Evolutionary conservation across 2,329 filamentous ascomycete species (phyloP).

Genomic region (Stagonosporopsis cucurbitacearum): DNA sequence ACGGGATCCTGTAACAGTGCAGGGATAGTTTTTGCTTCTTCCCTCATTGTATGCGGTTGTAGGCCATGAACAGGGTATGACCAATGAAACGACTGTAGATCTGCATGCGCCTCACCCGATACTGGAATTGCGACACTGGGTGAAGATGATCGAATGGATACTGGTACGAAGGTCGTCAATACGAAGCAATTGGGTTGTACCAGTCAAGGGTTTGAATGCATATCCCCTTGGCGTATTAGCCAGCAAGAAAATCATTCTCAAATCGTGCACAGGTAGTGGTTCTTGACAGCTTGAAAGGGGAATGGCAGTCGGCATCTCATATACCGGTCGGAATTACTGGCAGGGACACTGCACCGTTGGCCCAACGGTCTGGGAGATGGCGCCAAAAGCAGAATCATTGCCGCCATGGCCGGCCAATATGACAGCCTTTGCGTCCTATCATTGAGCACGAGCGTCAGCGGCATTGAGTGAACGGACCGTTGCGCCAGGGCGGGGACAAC

Average conservation of each 20-base stretch:
- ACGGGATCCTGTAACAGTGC: neutral
- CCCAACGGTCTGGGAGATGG: neutral
- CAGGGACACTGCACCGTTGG: neutral
- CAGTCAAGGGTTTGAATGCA: neutral
- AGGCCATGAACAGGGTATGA: neutral
- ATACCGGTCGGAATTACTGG: neutral
- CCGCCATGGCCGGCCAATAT: neutral
- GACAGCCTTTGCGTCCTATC: neutral
- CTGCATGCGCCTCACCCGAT: neutral
- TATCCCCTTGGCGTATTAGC: neutral
- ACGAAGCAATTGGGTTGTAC: neutral
- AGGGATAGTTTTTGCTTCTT: neutral
- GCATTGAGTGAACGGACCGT: neutral
- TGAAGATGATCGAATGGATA: neutral
- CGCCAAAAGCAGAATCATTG: neutral
- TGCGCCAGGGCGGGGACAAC: neutral
- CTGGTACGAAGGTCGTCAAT: neutral
- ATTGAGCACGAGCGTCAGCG: neutral
- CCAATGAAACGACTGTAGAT: neutral
- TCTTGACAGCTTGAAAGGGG: neutral
- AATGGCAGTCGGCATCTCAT: too few relatives aligned
- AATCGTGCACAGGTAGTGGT: neutral
- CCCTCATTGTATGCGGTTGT: neutral
- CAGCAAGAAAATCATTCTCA: neutral
- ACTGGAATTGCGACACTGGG: neutral